Base-by-base conservation (phyloP, 768 basidiomycete species). In the Podaxis sp. region DNA sequence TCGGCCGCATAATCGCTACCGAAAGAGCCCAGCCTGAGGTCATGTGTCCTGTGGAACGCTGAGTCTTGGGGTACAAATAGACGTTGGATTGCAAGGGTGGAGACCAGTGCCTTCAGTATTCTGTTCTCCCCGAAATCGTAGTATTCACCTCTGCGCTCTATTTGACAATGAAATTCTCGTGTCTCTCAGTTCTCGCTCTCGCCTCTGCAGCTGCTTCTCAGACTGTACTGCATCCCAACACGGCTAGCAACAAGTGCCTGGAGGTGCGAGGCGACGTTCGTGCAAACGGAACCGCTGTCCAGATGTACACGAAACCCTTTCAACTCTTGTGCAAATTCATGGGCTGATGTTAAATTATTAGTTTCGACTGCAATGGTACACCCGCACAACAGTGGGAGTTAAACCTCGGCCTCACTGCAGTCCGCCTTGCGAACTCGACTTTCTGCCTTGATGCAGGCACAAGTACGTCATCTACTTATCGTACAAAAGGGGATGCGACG, bases 401-500 rank as follows among this genome's bases (percentile, higher is more conserved):
- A 33, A 63, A 66, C 40, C 55, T 54, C 0, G 68, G 66, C 7
- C 24, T 33, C 4, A 73, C 70, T 1, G 37, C 69, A 13, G 64
- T 74, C 58, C 63, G 59, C 37, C 59, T 74, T 2, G 66, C 68
- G 1, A 66, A 66, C 7, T 69, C 66, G 0, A 65, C 64, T 27
- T 74, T 65, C 63, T 73, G 73, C 41, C 67, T 74, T 50, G 73
- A 74, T 54, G 70, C 71, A 4, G 70, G 71, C 6, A 59, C 59
- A 11, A 50, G 73, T 71, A 46, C 12, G 67, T 66, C 9, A 19
- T 4, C n/a, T 15, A 27, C 27, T 27, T 27, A 15, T 53, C 15
- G 12, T 27, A 7, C 2, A 13, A 11, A 19, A 33, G 15, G 46
- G 33, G n/a, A 9, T 33, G 55, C 9, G 13, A 22, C 9, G 25